phyloP scores from a whole-genome alignment of 202 grass and related monocot species.

The Eragrostis tef region DNA sequence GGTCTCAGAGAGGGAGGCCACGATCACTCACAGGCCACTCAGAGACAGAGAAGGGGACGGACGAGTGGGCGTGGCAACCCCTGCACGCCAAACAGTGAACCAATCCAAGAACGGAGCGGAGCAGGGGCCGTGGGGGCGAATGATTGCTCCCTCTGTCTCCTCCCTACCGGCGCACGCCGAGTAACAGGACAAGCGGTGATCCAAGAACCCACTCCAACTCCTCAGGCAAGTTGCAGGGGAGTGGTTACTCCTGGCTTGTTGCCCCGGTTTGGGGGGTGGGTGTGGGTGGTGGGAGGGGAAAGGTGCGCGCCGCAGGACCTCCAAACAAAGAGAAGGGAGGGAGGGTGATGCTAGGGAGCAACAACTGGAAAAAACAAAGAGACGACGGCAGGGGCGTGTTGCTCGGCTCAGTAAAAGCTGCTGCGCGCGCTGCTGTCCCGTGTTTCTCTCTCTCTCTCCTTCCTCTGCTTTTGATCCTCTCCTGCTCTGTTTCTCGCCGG shows the following conservation, averaged over 20 bases:
- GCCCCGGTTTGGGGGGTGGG: not conserved
- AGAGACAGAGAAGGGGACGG: not conserved
- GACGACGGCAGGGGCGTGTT: not conserved
- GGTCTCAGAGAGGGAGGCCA: not conserved
- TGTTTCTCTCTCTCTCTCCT: not conserved
- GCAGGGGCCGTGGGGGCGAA: not conserved
- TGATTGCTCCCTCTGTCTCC: constrained; percentile 5
- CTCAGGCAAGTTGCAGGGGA: not conserved
- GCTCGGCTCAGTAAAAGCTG: too few species aligned
- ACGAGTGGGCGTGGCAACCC: not conserved
- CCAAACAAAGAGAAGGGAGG: not conserved
- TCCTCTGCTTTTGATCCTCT: not conserved
- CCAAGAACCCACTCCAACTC: constrained; percentile 25
- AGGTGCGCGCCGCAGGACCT: not conserved
- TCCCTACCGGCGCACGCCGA: not conserved
- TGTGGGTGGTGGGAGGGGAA: constrained; percentile 8
- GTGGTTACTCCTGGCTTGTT: constrained; percentile 11
- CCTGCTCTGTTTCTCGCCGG: too few species aligned
- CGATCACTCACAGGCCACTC: too few species aligned
- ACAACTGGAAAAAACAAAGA: not conserved
- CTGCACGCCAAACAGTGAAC: not conserved
- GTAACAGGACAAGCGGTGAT: constrained; percentile 3
- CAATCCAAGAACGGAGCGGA: constrained; percentile 12
- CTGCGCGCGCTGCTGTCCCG: not conserved
- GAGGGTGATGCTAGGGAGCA: not conserved